Evolutionary conservation across 495 filamentous ascomycete genomes (phyloP).

Genomic region (Daldinia bambusicola): DNA sequence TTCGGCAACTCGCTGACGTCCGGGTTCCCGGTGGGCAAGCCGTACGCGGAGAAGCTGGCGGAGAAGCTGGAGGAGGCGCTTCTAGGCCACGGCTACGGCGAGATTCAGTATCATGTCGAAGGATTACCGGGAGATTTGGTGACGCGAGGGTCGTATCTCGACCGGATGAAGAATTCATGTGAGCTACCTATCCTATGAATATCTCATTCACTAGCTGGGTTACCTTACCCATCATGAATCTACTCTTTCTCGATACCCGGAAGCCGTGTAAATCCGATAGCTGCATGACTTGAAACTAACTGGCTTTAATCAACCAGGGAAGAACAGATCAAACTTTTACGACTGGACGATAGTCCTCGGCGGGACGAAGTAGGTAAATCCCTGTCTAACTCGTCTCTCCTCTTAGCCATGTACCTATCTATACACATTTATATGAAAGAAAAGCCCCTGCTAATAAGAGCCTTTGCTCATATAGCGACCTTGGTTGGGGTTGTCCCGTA

Average conservation of each 20-base stretch:
- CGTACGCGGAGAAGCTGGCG: constrained; percentile 59
- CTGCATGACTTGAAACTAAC: not conserved
- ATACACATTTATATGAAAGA: not conserved
- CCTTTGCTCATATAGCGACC: constrained; percentile 50
- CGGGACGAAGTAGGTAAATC: constrained; percentile 64
- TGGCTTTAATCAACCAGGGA: constrained; percentile 23
- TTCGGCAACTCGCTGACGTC: constrained; percentile 72
- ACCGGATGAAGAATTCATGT: constrained; percentile 59
- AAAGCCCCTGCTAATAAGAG: not conserved
- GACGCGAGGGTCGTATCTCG: constrained; percentile 54
- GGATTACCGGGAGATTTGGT: constrained; percentile 65
- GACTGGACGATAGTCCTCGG: constrained; percentile 65
- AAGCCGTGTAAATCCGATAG: not conserved
- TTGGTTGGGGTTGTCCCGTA: constrained; percentile 50
- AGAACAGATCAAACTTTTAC: constrained; percentile 31
- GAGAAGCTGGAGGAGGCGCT: constrained; percentile 56
- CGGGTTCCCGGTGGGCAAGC: constrained; percentile 63
- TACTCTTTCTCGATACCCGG: constrained; percentile 1
- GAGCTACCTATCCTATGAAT: constrained; percentile 23
- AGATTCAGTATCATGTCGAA: constrained; percentile 51
- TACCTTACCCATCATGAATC: not conserved
- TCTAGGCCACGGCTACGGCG: constrained; percentile 42
- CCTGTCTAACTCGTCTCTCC: not conserved
- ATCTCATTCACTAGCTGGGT: not conserved
- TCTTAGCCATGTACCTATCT: not conserved